These are phyloP conservation scores for Backusella liffmaniae DNA, from an alignment of 192 early-diverging fungal genomes.

Conservation along the genomic window DNA sequence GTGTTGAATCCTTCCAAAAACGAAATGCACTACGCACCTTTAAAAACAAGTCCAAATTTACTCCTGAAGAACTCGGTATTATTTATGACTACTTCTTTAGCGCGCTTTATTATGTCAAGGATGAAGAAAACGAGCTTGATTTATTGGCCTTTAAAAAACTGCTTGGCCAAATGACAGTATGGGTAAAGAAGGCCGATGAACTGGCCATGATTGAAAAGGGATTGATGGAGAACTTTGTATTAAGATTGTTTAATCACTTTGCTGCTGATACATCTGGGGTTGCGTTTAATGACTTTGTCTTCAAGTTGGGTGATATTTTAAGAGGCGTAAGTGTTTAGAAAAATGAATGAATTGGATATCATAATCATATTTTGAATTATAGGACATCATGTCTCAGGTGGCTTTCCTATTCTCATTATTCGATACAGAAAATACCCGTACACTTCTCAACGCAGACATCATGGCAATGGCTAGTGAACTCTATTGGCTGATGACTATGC, in stretches of 20 bases:
- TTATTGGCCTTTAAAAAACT: constrained; percentile 62
- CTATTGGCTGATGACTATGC: constrained; percentile 62
- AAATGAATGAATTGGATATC: not conserved
- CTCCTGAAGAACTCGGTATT: constrained; percentile 67
- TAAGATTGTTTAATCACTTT: constrained; percentile 23
- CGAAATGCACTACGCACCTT: constrained; percentile 69
- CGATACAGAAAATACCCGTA: constrained; percentile 62
- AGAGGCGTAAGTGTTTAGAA: constrained; percentile 33
- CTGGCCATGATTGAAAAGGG: not conserved
- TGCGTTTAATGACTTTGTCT: constrained; percentile 69
- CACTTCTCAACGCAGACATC: constrained; percentile 75
- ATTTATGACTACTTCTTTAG: constrained; percentile 80
- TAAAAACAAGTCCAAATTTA: constrained; percentile 63
- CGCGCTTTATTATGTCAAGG: constrained; percentile 54
- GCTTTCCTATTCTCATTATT: constrained; percentile 83
- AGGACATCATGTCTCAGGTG: constrained; percentile 74
- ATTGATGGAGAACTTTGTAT: constrained; percentile 15
- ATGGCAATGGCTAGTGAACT: constrained; percentile 81
- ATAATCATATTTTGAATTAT: constrained; percentile 16
- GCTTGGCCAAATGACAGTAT: constrained; percentile 53
- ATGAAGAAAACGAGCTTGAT: constrained; percentile 38
- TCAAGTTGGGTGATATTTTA: constrained; percentile 58
- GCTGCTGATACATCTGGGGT: constrained; percentile 26
- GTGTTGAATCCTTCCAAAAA: constrained; percentile 78
- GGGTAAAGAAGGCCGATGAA: constrained; percentile 24